Conservation (phyloP, 2,329 filamentous ascomycete species). For the Ophiocordyceps camponoti-leonardi region DNA sequence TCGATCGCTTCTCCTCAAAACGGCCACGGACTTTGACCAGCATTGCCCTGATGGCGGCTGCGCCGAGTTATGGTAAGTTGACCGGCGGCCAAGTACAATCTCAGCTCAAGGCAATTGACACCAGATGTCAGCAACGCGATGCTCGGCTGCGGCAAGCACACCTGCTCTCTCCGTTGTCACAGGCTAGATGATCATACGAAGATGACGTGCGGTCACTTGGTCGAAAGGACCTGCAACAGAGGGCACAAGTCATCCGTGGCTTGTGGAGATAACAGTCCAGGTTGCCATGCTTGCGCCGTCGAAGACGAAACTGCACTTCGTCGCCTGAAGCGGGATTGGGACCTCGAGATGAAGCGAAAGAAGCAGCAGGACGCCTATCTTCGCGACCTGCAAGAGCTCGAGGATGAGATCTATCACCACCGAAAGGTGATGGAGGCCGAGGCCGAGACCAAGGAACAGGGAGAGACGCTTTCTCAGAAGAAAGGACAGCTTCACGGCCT, state of each 20-base stretch:
- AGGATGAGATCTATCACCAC: slow-evolving; percentile 36
- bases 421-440: slow-evolving; percentile 23
- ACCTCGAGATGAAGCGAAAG: slow-evolving; percentile 31
- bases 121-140: slow-evolving; percentile 20
- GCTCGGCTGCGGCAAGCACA: slow-evolving; percentile 41
- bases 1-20: slow-evolving; percentile 24
- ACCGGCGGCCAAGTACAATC: background rate
- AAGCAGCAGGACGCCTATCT: slow-evolving; percentile 26
- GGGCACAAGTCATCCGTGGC: slow-evolving; percentile 28
- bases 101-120: background rate
- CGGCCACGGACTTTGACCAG: slow-evolving; percentile 38
- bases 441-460: slow-evolving; percentile 24
- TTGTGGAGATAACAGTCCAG: slow-evolving; percentile 23
- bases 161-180: slow-evolving; percentile 45
- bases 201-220: slow-evolving; percentile 12
- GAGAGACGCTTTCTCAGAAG: slow-evolving; percentile 26
- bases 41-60: slow-evolving; percentile 57
- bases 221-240: slow-evolving; percentile 30
- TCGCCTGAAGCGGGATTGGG: slow-evolving; percentile 24
- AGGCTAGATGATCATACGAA: slow-evolving; percentile 39
- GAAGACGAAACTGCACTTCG: slow-evolving; percentile 29
- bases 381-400: slow-evolving; percentile 24
- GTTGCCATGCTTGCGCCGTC: slow-evolving; percentile 32
- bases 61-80: slow-evolving; percentile 37
- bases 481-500: slow-evolving; percentile 26